A percentile compares a stretch with the other conserved stretches of the same genome.
phyloP scores from a whole-genome alignment of 208 protist genomes.

The Leptomonas seymouri region DNA sequence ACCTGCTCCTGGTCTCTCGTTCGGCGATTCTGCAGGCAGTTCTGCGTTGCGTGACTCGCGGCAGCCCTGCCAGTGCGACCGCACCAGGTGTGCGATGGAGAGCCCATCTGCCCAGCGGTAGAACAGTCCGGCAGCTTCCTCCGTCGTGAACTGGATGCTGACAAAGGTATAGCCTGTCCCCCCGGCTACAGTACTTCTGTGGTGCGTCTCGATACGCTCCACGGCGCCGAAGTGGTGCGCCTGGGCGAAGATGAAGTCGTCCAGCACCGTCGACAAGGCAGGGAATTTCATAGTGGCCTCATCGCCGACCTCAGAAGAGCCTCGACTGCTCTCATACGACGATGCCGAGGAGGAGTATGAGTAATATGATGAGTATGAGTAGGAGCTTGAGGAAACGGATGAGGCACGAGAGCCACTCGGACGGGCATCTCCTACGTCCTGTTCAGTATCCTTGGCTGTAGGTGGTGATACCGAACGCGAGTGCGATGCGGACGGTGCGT shows the following conservation, averaged over 20 bases:
- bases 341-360: slow-evolving; percentile 10
- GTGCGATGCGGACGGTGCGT: not conserved
- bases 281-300: not conserved
- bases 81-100: slow-evolving; percentile 7
- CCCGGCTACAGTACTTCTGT: not conserved
- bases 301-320: not conserved
- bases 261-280: slow-evolving; percentile 12
- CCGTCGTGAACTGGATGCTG: slow-evolving; percentile 65
- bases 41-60: not conserved
- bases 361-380: slow-evolving; percentile 19
- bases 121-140: slow-evolving; percentile 50
- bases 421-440: not conserved
- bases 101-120: slow-evolving; percentile 32
- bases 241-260: slow-evolving; percentile 29
- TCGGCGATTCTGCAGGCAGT: not conserved
- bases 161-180: slow-evolving; percentile 22
- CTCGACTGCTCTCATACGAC: not conserved
- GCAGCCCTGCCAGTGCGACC: slow-evolving; percentile 14
- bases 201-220: slow-evolving; percentile 36
- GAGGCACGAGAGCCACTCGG: not conserved
- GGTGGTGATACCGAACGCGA: not conserved
- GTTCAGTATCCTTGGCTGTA: not conserved
- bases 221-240: slow-evolving; percentile 62
- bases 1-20: not conserved
- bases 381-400: slow-evolving; percentile 6